Evolutionary conservation across 2,329 filamentous ascomycete genomes (phyloP).

Genomic region (Colletotrichum ledebouriae): DNA sequence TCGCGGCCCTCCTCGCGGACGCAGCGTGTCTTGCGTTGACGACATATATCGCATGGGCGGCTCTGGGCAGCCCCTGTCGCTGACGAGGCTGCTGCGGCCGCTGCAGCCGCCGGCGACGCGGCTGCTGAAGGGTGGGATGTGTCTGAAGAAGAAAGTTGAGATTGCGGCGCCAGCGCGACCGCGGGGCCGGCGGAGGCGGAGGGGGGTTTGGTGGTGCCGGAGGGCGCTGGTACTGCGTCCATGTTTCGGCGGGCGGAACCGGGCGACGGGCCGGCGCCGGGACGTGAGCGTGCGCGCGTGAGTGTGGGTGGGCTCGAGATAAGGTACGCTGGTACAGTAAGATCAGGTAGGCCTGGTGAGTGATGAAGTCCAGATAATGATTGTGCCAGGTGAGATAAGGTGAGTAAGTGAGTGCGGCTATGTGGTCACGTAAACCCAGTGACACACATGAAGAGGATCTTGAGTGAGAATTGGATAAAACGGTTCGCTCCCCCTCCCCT

Average conservation of each 20-base stretch:
- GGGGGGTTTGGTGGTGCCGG: slow-evolving; percentile 27
- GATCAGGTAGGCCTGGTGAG: neutral
- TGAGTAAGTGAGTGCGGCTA: slow-evolving; percentile 1
- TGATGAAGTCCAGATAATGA: slow-evolving; percentile 13
- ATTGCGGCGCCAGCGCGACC: slow-evolving; percentile 25
- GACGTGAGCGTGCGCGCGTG: neutral
- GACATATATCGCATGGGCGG: slow-evolving; percentile 74
- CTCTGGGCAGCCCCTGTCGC: slow-evolving; percentile 37
- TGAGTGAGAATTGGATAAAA: slow-evolving; percentile 10
- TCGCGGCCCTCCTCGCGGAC: slow-evolving; percentile 71
- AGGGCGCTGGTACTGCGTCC: slow-evolving; percentile 30
- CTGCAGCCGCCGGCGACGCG: neutral
- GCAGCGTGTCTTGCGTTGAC: slow-evolving; percentile 75
- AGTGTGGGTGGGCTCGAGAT: slow-evolving; percentile 17
- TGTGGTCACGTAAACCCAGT: slow-evolving; percentile 27
- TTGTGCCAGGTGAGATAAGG: slow-evolving; percentile 23
- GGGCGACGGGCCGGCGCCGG: slow-evolving; percentile 25
- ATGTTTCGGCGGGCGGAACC: slow-evolving; percentile 35
- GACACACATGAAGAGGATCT: slow-evolving; percentile 21
- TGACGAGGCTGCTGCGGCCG: slow-evolving; percentile 6
- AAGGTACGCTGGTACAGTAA: neutral
- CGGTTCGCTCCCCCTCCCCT: slow-evolving; percentile 10
- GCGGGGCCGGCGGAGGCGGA: slow-evolving; percentile 21
- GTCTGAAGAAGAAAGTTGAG: slow-evolving; percentile 21
- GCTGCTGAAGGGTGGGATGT: slow-evolving; percentile 17